Conservation (phyloP, 257 asterid species). For the Vinca minor region DNA sequence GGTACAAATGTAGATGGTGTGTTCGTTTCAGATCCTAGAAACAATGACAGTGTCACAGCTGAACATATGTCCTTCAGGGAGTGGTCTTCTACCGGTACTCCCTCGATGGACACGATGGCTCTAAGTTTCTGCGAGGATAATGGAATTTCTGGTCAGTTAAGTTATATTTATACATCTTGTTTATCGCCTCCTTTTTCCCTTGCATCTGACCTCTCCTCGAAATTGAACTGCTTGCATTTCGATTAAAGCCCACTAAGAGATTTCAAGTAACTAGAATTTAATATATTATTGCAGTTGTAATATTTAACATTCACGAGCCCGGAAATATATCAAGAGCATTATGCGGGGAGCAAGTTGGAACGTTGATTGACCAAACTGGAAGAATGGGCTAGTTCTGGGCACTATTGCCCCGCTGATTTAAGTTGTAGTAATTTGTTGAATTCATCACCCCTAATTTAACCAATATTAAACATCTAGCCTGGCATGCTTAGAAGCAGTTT, state of each 20-base stretch:
- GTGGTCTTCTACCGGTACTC: conserved; percentile 50
- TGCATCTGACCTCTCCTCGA: background rate
- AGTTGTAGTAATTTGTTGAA: background rate
- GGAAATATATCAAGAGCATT: conserved; percentile 89
- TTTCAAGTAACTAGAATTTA: background rate
- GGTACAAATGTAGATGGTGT: conserved; percentile 73
- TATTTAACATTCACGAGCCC: conserved; percentile 80
- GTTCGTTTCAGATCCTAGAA: conserved; percentile 57
- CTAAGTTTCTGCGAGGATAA: conserved; percentile 49
- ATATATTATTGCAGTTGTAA: conserved; percentile 54
- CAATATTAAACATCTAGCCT: background rate
- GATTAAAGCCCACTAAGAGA: background rate
- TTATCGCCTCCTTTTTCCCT: background rate
- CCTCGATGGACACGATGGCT: conserved; percentile 86
- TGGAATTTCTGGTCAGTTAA: conserved; percentile 60
- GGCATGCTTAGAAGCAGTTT: background rate
- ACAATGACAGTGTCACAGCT: conserved; percentile 32
- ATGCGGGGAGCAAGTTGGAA: conserved; percentile 86
- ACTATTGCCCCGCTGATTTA: background rate
- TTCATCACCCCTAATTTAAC: background rate
- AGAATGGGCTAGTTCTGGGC: conserved; percentile 26
- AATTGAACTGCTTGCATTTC: background rate
- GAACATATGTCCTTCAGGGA: conserved; percentile 72
- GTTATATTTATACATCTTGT: background rate
- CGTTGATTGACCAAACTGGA: conserved; percentile 63